Evolutionary conservation across 139 green algal species (phyloP).

Genomic region (Raphidocelis subcapitata): DNA sequence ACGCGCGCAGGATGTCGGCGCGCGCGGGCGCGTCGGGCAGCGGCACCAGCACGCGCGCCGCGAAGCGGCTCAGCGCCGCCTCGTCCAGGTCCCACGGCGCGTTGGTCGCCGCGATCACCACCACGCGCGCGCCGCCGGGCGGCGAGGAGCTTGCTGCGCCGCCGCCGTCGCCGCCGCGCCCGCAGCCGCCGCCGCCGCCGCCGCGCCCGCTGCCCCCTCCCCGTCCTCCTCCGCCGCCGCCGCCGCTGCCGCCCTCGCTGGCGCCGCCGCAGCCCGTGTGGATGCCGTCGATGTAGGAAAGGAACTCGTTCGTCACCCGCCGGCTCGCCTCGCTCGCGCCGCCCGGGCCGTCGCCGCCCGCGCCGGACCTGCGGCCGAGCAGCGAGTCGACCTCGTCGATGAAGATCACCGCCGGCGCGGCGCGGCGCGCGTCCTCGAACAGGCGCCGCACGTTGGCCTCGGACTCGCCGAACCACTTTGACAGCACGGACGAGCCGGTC

Average conservation of each 20-base stretch:
- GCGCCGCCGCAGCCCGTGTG: conserved; percentile 12
- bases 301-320: conserved; percentile 51
- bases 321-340: conserved; percentile 25
- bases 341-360: conserved; percentile 2
- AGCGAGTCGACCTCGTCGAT: conserved; percentile 53
- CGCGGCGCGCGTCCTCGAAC: conserved; percentile 41
- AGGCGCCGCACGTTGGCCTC: conserved; percentile 42
- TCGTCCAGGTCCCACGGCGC: conserved; percentile 52
- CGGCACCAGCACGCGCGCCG: conserved; percentile 48
- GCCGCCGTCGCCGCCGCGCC: background rate
- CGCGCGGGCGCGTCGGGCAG: conserved; percentile 40
- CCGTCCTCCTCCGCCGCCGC: too few species aligned
- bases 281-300: conserved; percentile 49
- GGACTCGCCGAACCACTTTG: conserved; percentile 39
- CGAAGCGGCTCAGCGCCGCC: conserved; percentile 47
- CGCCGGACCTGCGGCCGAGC: conserved; percentile 16
- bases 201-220: background rate
- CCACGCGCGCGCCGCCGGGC: conserved; percentile 28
- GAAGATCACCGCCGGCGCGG: conserved; percentile 50
- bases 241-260: background rate
- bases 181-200: background rate
- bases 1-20: conserved; percentile 23
- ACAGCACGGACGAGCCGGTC: conserved; percentile 23
- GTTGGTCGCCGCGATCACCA: conserved; percentile 55
- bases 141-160: background rate